Base-by-base conservation (phyloP, 805 yeast species). In the Ogataea henricii region DNA sequence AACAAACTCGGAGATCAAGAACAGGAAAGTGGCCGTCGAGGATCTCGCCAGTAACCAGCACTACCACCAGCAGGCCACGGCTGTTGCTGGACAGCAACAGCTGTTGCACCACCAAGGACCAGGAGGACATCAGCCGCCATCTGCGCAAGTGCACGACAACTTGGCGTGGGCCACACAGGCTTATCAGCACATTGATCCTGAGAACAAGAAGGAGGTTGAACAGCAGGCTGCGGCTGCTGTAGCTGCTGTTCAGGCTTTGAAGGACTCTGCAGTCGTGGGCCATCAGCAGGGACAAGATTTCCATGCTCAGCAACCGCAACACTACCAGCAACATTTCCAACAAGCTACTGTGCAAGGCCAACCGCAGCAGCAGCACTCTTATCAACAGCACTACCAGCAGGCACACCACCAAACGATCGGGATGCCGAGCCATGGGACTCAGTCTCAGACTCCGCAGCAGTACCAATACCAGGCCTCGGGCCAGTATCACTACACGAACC, bases 171-270 rank as follows among this genome's bases (percentile, higher is more conserved):
- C 60, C 1, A 43, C 49, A 10, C 53, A 53, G 35, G 50, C 55
- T 3, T 54, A 58, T 36, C 54, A 54, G 3, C 47, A 50, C 2
- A 51, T 52, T 18, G 62, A 53, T 34, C 51, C 56, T 4, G 57
- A 58, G 10, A 55, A 52, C 29, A 54, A 54, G 44, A 54, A 57
- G 30, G 63, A 57, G 22, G 58, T 51, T 14, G 59, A 56, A 39
- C 58, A 47, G 29, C 61, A 52, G 43, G 59, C 60, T 14, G 60
- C 58, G 18, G 62, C 60, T 13, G 63, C 60, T 1, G 62, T 52
- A 14, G 62, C 62, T 23, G 63, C 62, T 16, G 63, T 56, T 8
- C 59, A 57, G 44, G 62, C 62, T 25, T 40, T 57, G 20, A 57
- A 57, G 21, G 59, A 57, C n/a, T 39, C 49, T 27, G 52, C 51